Conservation (phyloP, 1,284 basidiomycete species). For the Ustilago hordei region DNA sequence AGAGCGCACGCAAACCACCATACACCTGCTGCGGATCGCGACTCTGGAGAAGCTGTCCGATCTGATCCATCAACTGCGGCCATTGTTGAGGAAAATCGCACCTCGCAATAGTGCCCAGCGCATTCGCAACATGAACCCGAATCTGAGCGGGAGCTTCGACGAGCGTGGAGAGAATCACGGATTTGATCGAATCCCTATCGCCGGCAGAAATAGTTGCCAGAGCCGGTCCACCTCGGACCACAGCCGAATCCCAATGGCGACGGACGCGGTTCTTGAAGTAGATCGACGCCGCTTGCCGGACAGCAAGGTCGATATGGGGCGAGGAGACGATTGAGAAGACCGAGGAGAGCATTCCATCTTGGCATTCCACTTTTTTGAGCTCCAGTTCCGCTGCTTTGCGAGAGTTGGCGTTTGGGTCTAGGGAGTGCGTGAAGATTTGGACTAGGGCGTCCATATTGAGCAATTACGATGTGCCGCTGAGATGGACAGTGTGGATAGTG, state of each 20-base stretch:
- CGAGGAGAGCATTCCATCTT: conserved; percentile 65
- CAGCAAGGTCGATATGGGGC: conserved; percentile 51
- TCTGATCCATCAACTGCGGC: conserved; percentile 63
- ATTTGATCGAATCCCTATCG: conserved; percentile 57
- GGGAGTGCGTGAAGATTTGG: conserved; percentile 48
- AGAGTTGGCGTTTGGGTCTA: conserved; percentile 62
- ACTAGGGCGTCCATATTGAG: conserved; percentile 50
- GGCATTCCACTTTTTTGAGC: conserved; percentile 62
- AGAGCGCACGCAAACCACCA: conserved; percentile 63
- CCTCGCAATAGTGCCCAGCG: conserved; percentile 57
- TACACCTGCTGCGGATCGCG: conserved; percentile 53
- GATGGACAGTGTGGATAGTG: conserved; percentile 1
- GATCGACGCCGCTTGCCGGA: conserved; percentile 66
- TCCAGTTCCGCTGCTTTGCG: conserved; percentile 67
- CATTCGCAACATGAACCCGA: conserved; percentile 60
- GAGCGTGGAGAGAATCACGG: conserved; percentile 56
- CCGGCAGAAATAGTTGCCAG: conserved; percentile 42
- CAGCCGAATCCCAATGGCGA: conserved; percentile 58
- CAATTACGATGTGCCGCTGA: neutral
- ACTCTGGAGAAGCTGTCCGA: conserved; percentile 57
- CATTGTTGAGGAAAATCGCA: conserved; percentile 64
- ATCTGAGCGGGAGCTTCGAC: conserved; percentile 51
- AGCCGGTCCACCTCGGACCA: conserved; percentile 22
- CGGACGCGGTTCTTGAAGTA: conserved; percentile 68
- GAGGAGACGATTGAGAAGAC: conserved; percentile 62